Percentiles rank a stretch among this genome's conserved stretches.
Conservation (phyloP, 495 filamentous ascomycete species). For the Penicillium paxilli region DNA sequence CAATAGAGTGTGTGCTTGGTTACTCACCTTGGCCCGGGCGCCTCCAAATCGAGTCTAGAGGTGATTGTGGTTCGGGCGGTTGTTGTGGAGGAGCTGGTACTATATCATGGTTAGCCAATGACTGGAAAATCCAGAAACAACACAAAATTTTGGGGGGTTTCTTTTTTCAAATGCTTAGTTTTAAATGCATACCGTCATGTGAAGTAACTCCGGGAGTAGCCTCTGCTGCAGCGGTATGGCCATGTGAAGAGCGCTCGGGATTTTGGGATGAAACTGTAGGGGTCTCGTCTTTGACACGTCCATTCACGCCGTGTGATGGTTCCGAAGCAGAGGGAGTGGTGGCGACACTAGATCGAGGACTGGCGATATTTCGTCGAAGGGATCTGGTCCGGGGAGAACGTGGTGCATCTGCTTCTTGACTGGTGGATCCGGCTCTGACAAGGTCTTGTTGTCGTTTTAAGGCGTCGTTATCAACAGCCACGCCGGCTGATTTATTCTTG, state of each 20-base stretch:
- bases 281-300: conserved; percentile 14
- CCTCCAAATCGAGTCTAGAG: conserved; percentile 39
- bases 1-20: background rate
- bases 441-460: conserved; percentile 48
- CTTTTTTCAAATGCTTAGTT: no score
- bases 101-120: background rate
- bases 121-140: no score
- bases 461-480: conserved; percentile 52
- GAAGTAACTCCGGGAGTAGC: background rate
- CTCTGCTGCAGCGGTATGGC: conserved; percentile 2
- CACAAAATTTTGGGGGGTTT: no score
- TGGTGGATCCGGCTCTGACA: conserved; percentile 45
- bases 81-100: conserved; percentile 9
- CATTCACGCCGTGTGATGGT: conserved; percentile 7
- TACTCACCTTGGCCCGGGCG: conserved; percentile 56
- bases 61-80: conserved; percentile 16
- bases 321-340: conserved; percentile 21
- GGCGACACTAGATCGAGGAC: conserved; percentile 20
- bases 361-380: conserved; percentile 16
- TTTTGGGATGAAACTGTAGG: conserved; percentile 15
- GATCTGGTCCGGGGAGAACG: conserved; percentile 22
- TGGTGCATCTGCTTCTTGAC: conserved; percentile 28
- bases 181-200: conserved; percentile 21
- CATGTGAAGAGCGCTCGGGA: conserved; percentile 15
- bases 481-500: conserved; percentile 36